Evolutionary conservation across 2,329 filamentous ascomycete species (phyloP).

Genomic region (Clonostachys solani): DNA sequence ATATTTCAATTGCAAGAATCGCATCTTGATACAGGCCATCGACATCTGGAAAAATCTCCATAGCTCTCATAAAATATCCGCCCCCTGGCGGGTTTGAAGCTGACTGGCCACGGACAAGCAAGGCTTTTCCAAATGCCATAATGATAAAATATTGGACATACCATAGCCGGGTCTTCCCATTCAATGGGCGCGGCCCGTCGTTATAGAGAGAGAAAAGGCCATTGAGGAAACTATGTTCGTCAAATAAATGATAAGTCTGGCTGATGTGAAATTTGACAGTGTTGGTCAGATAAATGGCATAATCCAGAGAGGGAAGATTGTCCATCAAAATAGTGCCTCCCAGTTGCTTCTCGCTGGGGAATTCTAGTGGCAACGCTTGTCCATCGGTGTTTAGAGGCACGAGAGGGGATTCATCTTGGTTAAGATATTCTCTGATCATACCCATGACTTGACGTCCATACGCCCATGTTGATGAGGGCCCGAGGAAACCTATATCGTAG

Average conservation of each 20-base stretch:
- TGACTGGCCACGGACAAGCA: not conserved
- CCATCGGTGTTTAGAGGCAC: not conserved
- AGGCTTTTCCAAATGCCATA: not conserved
- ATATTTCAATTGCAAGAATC: not conserved
- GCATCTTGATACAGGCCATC: not conserved
- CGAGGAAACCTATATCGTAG: not conserved
- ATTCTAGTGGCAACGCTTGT: not conserved
- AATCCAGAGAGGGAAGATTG: constrained; percentile 42
- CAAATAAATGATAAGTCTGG: constrained; percentile 49
- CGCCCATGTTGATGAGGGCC: not conserved
- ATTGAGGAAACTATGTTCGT: constrained; percentile 44
- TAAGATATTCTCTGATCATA: not conserved
- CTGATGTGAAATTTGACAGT: constrained; percentile 52
- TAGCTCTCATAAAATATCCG: not conserved
- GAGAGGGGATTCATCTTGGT: not conserved
- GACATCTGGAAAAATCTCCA: not conserved
- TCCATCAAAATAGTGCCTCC: not conserved
- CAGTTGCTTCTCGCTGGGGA: not conserved
- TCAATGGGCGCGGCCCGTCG: not conserved
- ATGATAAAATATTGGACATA: not conserved
- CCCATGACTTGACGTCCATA: not conserved
- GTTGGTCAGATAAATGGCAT: constrained; percentile 47
- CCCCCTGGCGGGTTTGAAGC: not conserved
- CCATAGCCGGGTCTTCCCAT: not conserved
- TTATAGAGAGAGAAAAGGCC: constrained; percentile 18